Base-by-base conservation (phyloP, 345 rosid genomes). In the Bretschneidera sinensis region DNA sequence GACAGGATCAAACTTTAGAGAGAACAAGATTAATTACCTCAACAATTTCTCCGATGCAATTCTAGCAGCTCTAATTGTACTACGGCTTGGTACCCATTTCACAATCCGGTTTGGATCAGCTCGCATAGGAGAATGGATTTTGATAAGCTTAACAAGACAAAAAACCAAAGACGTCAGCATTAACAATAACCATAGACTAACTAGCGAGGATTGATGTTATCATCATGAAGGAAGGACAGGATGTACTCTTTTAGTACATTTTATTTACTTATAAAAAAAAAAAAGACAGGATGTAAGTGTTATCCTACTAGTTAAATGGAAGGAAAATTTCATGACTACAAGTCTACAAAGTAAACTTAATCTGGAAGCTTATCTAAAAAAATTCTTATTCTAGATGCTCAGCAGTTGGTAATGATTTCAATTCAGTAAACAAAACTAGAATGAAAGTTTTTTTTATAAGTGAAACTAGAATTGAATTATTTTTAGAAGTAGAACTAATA, bases 111-210 rank as follows among this genome's bases (percentile, higher is more conserved):
- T 71, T 17, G 80, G 88, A 78, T 86, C 86, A 76, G 89, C 75
- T 64, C 96, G 78, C 94, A 91, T 81, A 24, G 97, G 97, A 61
- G 99, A 95, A 80, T 91, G 97, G 54, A 91, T 95, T 80, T 86
- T 94, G 60, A 91, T 75, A 54, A 94, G 96, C 99, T 94, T n/a
- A n/a, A 72, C 17, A 64, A 69, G 21, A 62, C 4, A 53, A 73
- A 43, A 62, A 45, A 45, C 17, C 63, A 45, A 59, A 43, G 34
- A 50, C 22, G 35, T 63, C 48, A 72, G 56, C 61, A 28, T 59
- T 48, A 69, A 51, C 50, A 24, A 51, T 22, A 4, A 31, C 35
- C 35, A 31, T 4, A 4, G 6, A 31, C 4, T 9, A 4, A 31
- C 4, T 31, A n/a, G 6, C 4, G 9, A 31, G 35, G 35, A 31